Base-by-base conservation (phyloP, 2,329 filamentous ascomycete genomes). In the Thielaviopsis populi region DNA sequence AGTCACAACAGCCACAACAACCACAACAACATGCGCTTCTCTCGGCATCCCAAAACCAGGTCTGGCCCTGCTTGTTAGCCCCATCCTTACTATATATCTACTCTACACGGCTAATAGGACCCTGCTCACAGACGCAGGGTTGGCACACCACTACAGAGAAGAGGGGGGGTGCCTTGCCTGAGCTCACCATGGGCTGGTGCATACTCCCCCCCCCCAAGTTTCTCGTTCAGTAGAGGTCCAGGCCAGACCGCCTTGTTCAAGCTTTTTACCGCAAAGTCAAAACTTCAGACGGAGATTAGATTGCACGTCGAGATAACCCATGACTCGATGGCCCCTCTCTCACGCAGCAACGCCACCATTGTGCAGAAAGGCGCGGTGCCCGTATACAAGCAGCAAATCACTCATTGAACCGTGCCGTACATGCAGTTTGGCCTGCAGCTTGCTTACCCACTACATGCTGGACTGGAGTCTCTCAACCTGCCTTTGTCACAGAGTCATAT, bases 221-320 rank as follows among this genome's bases (percentile, higher is more conserved):
- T 0, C 19, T 15, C 46, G 19, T 56, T 37, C 27, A 46, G 42
- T 2, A 19, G 6, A n/a, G 17, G 53, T 3, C 24, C 17, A 56
- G 53, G 53, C 24, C 30, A 56, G 53, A 56, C 53, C 53, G 17
- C 30, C 17, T 56, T 22, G n/a, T 15, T 56, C 46, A 5, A 19
- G 13, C 53, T 56, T 37, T 19, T 56, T 15, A n/a, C 30, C n/a
- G 53, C 53, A 50, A 50, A 50, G 46, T 22, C 53, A 56, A 56
- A 56, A 56, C 53, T 37, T 56, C 53, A n/a, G 53, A 56, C 30
- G 53, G 53, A 56, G 53, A 56, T 56, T 56, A 56, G 53, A 56
- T 56, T 33, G 17, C 19, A 37, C 53, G 27, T 37, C 53, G 53
- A 56, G 10, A 15, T 27, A 24, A 19, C 17, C 53, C 53, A 56